Evolutionary conservation across 495 filamentous ascomycete genomes (phyloP).

Genomic region (Halenospora varia): DNA sequence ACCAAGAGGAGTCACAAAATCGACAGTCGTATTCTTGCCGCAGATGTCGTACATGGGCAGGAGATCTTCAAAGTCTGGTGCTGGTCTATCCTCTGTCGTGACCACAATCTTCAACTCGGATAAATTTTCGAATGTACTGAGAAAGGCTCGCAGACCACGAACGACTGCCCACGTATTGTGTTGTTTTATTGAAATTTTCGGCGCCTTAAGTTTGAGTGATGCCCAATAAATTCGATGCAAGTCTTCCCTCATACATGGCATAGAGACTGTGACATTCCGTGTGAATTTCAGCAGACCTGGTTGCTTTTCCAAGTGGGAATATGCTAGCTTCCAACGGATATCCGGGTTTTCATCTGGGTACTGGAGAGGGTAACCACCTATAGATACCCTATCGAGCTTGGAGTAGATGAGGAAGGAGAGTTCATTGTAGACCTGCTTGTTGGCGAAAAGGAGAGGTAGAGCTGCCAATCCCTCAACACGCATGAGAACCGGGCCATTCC

Average conservation of each 20-base stretch:
- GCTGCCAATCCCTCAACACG: slow-evolving; percentile 4
- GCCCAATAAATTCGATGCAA: not conserved
- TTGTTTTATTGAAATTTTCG: not conserved
- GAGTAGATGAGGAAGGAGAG: slow-evolving; percentile 14
- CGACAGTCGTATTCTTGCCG: not conserved
- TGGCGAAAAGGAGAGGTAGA: slow-evolving; percentile 15
- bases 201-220: not conserved
- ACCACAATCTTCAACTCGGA: not conserved
- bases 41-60: slow-evolving; percentile 5
- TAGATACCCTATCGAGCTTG: slow-evolving; percentile 5
- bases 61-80: slow-evolving; percentile 11
- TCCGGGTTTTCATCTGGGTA: slow-evolving; percentile 12
- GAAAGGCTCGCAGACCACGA: slow-evolving; percentile 6
- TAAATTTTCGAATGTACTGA: slow-evolving; percentile 3
- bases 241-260: slow-evolving; percentile 5
- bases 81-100: not conserved
- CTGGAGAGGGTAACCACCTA: slow-evolving; percentile 12
- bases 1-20: not conserved
- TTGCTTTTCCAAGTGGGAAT: slow-evolving; percentile 6
- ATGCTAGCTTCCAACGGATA: slow-evolving; percentile 3
- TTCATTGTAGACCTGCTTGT: slow-evolving; percentile 11
- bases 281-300: slow-evolving; percentile 2
- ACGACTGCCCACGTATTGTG: slow-evolving; percentile 3
- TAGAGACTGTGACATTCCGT: slow-evolving; percentile 6
- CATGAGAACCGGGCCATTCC: slow-evolving; percentile 8